Base-by-base conservation (phyloP, 805 yeast species). In the Jamesozyma lodderae region DNA sequence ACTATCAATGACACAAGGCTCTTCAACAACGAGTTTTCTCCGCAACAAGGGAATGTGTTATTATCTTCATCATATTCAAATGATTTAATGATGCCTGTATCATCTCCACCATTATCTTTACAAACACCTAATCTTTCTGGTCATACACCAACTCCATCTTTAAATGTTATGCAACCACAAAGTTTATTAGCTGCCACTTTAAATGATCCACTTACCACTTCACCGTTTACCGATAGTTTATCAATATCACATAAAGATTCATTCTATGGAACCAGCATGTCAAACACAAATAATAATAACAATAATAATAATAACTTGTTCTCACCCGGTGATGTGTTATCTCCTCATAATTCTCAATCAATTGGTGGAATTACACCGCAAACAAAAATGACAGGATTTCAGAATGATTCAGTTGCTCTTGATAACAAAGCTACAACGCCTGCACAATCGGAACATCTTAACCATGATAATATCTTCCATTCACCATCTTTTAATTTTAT, bases 401-500 rank as follows among this genome's bases (percentile, higher is more conserved):
- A 26, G 10, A 26, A 26, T n/a, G 29, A 26, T 16, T 10, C 29
- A 6, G 11, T 26, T 21, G 18, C 25, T 31, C 7, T 11, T 18
- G 23, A 10, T 4, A 33, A 16, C 22, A 7, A 11, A 5, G 32
- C 9, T n/a, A 18, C 14, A 3, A 32, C 28, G 9, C 11, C 32
- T 15, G 6, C 21, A 11, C 29, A 31, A 26, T 11, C 40, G 9
- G 32, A 19, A 5, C 11, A 25, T 17, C 30, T n/a, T 13, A 30
- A 25, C 28, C 38, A 36, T 22, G 49, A 44, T 17, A 31, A 38
- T 1, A 23, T 40, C 15, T 49, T 52, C 34, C 48, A 42, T 21
- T 44, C 60, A 3, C 51, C 57, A 28, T 44, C 51, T 11, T 55
- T 53, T 26, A 53, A 48, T 37, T 48, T 45, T 39, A 44, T 53